phyloP scores from a whole-genome alignment of 495 filamentous ascomycete genomes.

The Neurospora sp. region DNA sequence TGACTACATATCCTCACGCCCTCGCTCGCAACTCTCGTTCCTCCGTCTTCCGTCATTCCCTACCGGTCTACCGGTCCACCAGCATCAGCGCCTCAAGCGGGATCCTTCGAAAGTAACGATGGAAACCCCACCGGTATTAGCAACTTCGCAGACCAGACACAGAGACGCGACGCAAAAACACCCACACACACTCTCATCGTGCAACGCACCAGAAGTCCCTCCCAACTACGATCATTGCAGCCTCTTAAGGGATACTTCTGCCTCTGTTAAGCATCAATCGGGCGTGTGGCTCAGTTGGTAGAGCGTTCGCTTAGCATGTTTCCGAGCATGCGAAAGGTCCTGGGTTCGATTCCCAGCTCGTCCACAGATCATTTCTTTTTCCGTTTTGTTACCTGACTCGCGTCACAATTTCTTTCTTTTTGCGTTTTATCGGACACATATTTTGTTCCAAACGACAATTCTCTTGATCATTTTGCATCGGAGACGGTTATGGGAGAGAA shows the following conservation, averaged over 20 bases:
- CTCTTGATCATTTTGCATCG: no score
- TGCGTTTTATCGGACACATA: background rate
- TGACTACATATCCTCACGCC: no score
- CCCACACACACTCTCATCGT: background rate
- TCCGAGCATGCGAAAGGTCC: background rate
- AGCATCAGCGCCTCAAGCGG: background rate
- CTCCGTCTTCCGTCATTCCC: no score
- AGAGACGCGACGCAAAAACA: no score
- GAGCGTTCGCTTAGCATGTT: background rate
- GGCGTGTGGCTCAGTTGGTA: background rate
- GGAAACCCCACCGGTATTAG: no score
- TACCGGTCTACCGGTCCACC: no score
- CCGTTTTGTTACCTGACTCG: background rate
- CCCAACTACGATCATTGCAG: background rate
- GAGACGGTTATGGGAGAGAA: background rate
- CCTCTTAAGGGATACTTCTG: background rate
- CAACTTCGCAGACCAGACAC: no score
- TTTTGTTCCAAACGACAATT: background rate
- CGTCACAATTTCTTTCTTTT: background rate
- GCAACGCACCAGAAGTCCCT: background rate
- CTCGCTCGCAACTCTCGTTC: no score
- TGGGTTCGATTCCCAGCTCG: background rate
- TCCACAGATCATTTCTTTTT: background rate
- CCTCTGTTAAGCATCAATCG: background rate
- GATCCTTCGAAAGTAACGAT: no score